Percentiles rank a stretch among this genome's conserved stretches.
phyloP scores from a whole-genome alignment of 2,329 filamentous ascomycete genomes.

The Sordariomycetes sp. region DNA sequence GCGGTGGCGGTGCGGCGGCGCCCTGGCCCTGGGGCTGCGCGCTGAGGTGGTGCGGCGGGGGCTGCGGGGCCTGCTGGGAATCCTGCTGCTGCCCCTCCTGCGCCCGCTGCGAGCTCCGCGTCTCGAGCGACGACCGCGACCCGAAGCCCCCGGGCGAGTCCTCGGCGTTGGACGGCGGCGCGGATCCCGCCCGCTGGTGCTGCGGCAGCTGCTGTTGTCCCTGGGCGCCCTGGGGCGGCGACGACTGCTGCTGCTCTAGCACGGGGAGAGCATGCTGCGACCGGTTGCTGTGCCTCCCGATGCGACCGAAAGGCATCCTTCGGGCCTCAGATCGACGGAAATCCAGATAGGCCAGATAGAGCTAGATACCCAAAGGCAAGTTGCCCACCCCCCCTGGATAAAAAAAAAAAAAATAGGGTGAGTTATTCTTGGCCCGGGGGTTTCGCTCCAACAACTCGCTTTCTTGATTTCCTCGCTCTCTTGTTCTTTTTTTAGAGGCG shows the following conservation, averaged over 20 bases:
- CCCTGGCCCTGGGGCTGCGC: too few species aligned
- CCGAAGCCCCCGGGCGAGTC: constrained; percentile 1
- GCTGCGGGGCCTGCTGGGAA: constrained; percentile 11
- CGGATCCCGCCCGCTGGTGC: neutral
- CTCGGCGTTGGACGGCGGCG: neutral
- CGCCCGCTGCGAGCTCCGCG: neutral
- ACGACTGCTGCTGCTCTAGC: constrained; percentile 19
- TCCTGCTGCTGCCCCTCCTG: constrained; percentile 17
- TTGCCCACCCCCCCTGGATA: too few species aligned
- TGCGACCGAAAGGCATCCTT: constrained; percentile 29
- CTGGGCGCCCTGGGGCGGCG: constrained; percentile 8
- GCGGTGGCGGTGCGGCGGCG: too few species aligned
- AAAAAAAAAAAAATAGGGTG: too few species aligned
- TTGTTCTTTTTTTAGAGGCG: too few species aligned
- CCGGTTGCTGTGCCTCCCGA: constrained; percentile 41
- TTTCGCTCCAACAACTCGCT: too few species aligned
- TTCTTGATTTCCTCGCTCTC: too few species aligned
- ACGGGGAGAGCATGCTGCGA: constrained; percentile 40
- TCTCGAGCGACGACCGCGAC: constrained; percentile 1
- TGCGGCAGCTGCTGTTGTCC: neutral
- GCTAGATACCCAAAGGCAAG: too few species aligned
- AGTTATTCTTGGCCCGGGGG: too few species aligned
- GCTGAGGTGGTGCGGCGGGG: constrained; percentile 12
- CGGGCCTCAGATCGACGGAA: neutral
- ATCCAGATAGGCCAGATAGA: too few species aligned